Evolutionary conservation across 78 protist genomes (phyloP).

Genomic region (Planoprotostelium fungivorum): DNA sequence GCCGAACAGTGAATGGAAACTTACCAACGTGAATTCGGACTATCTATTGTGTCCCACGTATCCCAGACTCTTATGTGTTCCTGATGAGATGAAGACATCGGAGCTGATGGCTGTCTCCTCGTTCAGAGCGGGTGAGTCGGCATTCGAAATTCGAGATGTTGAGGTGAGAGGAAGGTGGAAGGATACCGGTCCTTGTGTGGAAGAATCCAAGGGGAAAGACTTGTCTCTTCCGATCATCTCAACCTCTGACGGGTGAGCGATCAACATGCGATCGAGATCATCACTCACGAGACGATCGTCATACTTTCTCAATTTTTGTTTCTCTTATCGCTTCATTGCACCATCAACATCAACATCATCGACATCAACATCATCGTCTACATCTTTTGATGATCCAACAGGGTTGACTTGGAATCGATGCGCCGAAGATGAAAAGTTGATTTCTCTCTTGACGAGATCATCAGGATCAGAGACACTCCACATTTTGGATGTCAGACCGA

Average conservation of each 20-base stretch:
- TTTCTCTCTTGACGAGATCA: not conserved
- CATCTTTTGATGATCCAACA: not conserved
- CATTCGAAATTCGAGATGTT: not conserved
- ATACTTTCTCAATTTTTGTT: too few species aligned
- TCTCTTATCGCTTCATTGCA: too few species aligned
- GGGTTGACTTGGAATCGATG: not conserved
- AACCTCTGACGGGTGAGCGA: not conserved
- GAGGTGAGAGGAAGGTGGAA: not conserved
- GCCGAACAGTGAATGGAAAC: constrained; percentile 41
- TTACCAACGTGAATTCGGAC: constrained; percentile 43
- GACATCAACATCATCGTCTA: too few species aligned
- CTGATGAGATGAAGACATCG: not conserved
- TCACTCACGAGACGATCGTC: too few species aligned
- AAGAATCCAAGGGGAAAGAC: not conserved
- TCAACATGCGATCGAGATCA: too few species aligned
- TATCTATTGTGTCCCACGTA: constrained; percentile 71
- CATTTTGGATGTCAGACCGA: not conserved
- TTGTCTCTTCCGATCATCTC: not conserved
- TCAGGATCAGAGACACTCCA: not conserved
- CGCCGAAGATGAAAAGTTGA: not conserved
- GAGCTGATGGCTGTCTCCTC: not conserved
- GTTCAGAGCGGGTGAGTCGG: not conserved
- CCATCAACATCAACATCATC: too few species aligned
- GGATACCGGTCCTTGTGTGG: not conserved
- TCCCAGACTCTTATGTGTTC: constrained; percentile 66